phyloP scores from a whole-genome alignment of 345 rosid species.

The Odontarrhena argentea region DNA sequence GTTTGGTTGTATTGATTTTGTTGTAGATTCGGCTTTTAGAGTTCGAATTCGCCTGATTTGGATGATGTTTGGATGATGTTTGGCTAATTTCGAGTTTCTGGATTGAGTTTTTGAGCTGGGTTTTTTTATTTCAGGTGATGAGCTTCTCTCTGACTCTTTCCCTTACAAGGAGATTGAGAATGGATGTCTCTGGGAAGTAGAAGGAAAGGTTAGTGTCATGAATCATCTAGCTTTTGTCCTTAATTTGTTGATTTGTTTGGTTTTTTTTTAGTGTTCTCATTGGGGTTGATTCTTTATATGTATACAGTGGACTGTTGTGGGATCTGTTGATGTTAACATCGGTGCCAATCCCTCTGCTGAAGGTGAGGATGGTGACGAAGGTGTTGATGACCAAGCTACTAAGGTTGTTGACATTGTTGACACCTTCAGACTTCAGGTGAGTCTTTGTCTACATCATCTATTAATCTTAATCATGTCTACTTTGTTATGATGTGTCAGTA shows the following conservation, averaged over 20 bases:
- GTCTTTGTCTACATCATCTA: background rate
- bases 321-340: constrained; percentile 73
- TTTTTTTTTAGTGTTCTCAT: background rate
- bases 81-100: background rate
- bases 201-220: constrained; percentile 68
- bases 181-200: constrained; percentile 87
- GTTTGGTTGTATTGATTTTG: background rate
- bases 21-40: constrained; percentile 7
- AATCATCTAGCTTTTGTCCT: constrained; percentile 1
- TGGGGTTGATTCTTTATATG: background rate
- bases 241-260: constrained; percentile 1
- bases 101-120: background rate
- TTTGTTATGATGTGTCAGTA: background rate
- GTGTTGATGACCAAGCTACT: constrained; percentile 75
- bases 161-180: constrained; percentile 78
- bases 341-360: constrained; percentile 99
- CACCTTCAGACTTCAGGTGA: constrained; percentile 98
- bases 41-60: background rate
- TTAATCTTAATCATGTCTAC: too few relatives aligned
- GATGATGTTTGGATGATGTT: background rate
- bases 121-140: constrained; percentile 58
- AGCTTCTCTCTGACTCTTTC: constrained; percentile 96
- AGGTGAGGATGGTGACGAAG: constrained; percentile 78
- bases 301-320: constrained; percentile 79
- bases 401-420: constrained; percentile 98